phyloP scores from a whole-genome alignment of 768 basidiomycete species.

The Termitomyces sp. region DNA sequence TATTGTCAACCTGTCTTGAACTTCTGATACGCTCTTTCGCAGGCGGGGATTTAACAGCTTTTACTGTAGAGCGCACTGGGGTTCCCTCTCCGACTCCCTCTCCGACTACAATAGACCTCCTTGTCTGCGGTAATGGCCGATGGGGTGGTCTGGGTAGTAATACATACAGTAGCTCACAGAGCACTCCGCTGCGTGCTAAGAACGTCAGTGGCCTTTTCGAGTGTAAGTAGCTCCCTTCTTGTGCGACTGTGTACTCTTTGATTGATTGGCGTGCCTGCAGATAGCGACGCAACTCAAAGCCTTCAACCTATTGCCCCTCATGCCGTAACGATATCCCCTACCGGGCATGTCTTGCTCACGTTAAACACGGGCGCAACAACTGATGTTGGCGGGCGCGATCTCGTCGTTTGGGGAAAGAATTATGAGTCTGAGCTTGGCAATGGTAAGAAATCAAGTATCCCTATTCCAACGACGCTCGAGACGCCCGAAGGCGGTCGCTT shows the following conservation, averaged over 20 bases:
- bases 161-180: constrained; percentile 66
- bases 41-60: constrained; percentile 79
- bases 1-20: not conserved
- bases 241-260: not conserved
- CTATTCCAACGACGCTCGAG: constrained; percentile 51
- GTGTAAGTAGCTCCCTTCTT: constrained; percentile 50
- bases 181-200: constrained; percentile 68
- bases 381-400: constrained; percentile 58
- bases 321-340: constrained; percentile 64
- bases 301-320: constrained; percentile 64
- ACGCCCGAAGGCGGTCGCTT: constrained; percentile 52
- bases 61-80: constrained; percentile 57
- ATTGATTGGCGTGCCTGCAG: constrained; percentile 35
- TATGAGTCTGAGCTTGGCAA: constrained; percentile 74
- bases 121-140: constrained; percentile 83
- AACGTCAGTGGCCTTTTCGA: constrained; percentile 82
- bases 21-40: constrained; percentile 2
- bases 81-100: constrained; percentile 21
- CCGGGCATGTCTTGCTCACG: constrained; percentile 73
- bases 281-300: constrained; percentile 57
- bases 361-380: constrained; percentile 57
- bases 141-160: constrained; percentile 76
- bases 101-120: constrained; percentile 39
- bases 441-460: constrained; percentile 60
- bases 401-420: constrained; percentile 73